These are phyloP conservation scores for Licmophora abbreviata DNA, from an alignment of 108 stramenopile species.

Conservation along the genomic window DNA sequence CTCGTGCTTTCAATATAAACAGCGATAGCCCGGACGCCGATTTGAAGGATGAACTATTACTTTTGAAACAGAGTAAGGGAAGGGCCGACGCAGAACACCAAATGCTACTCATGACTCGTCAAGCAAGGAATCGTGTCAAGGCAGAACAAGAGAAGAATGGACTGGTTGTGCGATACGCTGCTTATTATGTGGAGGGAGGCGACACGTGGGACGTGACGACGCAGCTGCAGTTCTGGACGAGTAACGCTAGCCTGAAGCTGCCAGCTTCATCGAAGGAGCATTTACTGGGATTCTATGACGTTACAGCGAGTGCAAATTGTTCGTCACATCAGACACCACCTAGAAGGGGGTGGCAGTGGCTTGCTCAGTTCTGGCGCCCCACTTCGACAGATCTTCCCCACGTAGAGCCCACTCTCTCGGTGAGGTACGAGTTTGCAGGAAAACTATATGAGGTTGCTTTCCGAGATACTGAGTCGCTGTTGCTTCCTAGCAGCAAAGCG, in stretches of 20 bases:
- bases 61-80: constrained; percentile 15
- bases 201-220: constrained; percentile 46
- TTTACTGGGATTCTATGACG: constrained; percentile 62
- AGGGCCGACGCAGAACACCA: constrained; percentile 41
- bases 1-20: constrained; percentile 1
- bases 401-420: constrained; percentile 4
- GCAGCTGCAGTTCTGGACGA: constrained; percentile 69
- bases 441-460: constrained; percentile 19
- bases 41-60: not conserved
- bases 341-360: too few species aligned
- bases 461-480: constrained; percentile 19
- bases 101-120: constrained; percentile 34
- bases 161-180: constrained; percentile 52
- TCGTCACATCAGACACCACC: too few species aligned
- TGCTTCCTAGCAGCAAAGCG: too few species aligned
- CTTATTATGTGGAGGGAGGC: constrained; percentile 22
- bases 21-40: not conserved
- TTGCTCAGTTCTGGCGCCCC: too few species aligned
- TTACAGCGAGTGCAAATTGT: not conserved
- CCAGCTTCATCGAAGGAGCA: constrained; percentile 47
- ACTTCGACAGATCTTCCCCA: not conserved
- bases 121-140: constrained; percentile 36
- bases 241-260: constrained; percentile 33
- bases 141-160: constrained; percentile 49
- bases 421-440: constrained; percentile 21